phyloP scores from a whole-genome alignment of 192 early-diverging fungal species.

The Coemansia sp. region DNA sequence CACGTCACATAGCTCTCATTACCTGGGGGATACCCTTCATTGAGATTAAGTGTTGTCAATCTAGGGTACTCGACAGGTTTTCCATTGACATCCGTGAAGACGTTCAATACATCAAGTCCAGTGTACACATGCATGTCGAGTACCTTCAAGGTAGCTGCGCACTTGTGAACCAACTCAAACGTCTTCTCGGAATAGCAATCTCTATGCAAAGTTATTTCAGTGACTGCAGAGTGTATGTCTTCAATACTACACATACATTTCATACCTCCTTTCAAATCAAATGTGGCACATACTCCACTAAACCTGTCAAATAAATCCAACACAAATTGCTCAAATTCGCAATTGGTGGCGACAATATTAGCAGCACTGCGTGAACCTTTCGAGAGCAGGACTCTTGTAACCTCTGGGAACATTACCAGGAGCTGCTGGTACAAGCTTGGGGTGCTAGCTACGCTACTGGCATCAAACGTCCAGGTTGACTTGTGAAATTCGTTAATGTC shows the following conservation, averaged over 20 bases:
- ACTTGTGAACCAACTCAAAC: background rate
- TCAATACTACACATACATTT: background rate
- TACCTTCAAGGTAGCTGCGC: background rate
- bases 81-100: background rate
- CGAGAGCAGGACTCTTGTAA: background rate
- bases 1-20: background rate
- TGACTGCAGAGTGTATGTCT: background rate
- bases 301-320: background rate
- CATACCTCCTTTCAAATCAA: background rate
- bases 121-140: background rate
- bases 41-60: background rate
- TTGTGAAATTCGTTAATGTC: background rate
- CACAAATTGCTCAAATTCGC: background rate
- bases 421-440: background rate
- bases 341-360: background rate
- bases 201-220: background rate
- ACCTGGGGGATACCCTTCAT: no score
- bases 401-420: background rate
- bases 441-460: background rate
- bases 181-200: background rate
- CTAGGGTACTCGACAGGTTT: background rate
- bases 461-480: background rate
- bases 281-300: background rate
- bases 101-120: background rate
- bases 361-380: background rate